phyloP scores from a whole-genome alignment of 306 rosid genomes.

The Gleditsia sinensis region DNA sequence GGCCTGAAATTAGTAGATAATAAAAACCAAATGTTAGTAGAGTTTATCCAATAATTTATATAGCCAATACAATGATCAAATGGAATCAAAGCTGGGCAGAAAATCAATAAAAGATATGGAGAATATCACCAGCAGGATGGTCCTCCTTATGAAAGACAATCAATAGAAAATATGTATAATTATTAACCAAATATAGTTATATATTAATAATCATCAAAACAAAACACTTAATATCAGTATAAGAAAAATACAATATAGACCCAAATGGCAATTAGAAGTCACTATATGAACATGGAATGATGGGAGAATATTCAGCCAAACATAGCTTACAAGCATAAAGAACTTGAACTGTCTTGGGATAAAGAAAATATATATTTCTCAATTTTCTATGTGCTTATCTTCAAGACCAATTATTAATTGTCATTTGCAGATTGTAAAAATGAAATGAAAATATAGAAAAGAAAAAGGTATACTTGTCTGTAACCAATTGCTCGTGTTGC shows the following conservation, averaged over 20 bases:
- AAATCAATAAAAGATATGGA: not conserved
- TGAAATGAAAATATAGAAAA: constrained; percentile 19
- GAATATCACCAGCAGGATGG: not conserved
- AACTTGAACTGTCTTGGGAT: not conserved
- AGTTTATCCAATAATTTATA: constrained; percentile 5
- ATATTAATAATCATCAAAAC: not conserved
- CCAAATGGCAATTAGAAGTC: not conserved
- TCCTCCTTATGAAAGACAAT: not conserved
- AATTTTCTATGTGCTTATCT: not conserved
- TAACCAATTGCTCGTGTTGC: constrained; percentile 92
- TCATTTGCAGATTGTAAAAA: constrained; percentile 27
- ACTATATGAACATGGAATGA: not conserved
- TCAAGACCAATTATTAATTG: not conserved
- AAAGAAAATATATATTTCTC: not conserved
- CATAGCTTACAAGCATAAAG: constrained; percentile 2
- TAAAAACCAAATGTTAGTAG: constrained; percentile 28
- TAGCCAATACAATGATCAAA: constrained; percentile 29
- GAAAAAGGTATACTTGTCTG: constrained; percentile 66
- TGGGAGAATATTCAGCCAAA: constrained; percentile 15
- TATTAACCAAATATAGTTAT: not conserved
- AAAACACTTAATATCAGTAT: not conserved
- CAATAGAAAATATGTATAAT: not conserved
- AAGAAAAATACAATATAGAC: not conserved
- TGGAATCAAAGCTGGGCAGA: not conserved
- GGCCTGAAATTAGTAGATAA: constrained; percentile 60